A percentile compares a stretch with the other conserved stretches of the same genome.
Conservation (phyloP, 1,284 basidiomycete species). For the Takashimella koratensis region DNA sequence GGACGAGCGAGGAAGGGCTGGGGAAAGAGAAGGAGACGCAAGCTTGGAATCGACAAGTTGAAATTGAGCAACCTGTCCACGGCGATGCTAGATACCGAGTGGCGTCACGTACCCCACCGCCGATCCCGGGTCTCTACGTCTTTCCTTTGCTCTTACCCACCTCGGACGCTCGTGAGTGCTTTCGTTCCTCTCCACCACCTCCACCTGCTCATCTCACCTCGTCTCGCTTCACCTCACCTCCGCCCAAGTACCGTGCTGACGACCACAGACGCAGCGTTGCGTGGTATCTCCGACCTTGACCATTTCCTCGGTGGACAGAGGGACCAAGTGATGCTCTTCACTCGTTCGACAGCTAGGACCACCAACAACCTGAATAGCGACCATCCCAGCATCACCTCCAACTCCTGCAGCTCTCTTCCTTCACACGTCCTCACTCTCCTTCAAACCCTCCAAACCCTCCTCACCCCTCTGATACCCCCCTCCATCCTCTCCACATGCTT, state of each 20-base stretch:
- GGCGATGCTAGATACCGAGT: background rate
- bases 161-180: conserved; percentile 7
- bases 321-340: conserved; percentile 50
- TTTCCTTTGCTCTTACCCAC: conserved; percentile 12
- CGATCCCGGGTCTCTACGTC: conserved; percentile 15
- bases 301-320: conserved; percentile 39
- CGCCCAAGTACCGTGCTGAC: background rate
- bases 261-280: conserved; percentile 19
- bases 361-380: background rate
- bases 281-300: conserved; percentile 28
- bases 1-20: no score
- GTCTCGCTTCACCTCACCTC: background rate
- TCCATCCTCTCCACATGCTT: conserved; percentile 15
- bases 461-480: conserved; percentile 10
- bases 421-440: conserved; percentile 20
- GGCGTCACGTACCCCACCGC: conserved; percentile 4
- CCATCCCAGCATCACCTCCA: background rate
- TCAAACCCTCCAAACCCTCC: conserved; percentile 10
- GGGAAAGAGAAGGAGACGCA: no score
- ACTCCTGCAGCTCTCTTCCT: conserved; percentile 16
- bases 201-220: background rate
- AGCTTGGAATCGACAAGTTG: no score
- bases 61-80: no score
- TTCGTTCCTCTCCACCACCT: background rate
- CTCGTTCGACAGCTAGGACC: conserved; percentile 5